Base-by-base conservation (phyloP, 805 yeast species). In the Scheffersomyces coipomensis region DNA sequence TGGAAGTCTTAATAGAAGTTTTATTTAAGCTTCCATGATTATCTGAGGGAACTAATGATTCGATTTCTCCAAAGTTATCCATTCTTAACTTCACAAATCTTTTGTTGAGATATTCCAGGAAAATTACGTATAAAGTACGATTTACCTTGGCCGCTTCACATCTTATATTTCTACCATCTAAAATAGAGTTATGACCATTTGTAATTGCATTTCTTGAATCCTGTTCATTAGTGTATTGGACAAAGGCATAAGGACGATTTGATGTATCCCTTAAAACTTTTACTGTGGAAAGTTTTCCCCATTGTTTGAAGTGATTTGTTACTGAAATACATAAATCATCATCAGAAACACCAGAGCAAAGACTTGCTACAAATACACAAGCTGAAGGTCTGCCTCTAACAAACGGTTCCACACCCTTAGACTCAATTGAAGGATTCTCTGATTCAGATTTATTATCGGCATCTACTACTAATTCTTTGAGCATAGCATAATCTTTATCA, bases 91-190 rank as follows among this genome's bases (percentile, higher is more conserved):
- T 58, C 19, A 85, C 62, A 5, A 64, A 59, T 13, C 43, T 47
- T 12, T 63, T 67, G 9, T 51, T 41, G 12, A 59, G 32, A 2
- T 38, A 43, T 11, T 45, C 41, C 9, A 50, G 45, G 4, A 69
- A 60, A 1, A 80, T 62, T 33, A 88, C 58, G 55, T 78, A 85
- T 30, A 91, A 66, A 11, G 97, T 90, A 47, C 97, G 73, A 61
- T 90, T 91, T 33, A 90, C 96, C 53, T 85, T 82, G 1, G 98
- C 98, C 15, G 82, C 82, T 62, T 91, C 97, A 63, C 96, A 87
- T 40, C 97, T 75, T 32, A 91, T 78, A 3, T 79, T 68, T 56
- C 96, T 74, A 11, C 89, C 95, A 56, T 86, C 80, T 34, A 89
- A 61, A 5, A 68, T 58, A 5, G 88, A 71, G 40, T 82, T 81